Evolutionary conservation across 139 green algal genomes (phyloP).

Genomic region (Chlamydomonas sp.): DNA sequence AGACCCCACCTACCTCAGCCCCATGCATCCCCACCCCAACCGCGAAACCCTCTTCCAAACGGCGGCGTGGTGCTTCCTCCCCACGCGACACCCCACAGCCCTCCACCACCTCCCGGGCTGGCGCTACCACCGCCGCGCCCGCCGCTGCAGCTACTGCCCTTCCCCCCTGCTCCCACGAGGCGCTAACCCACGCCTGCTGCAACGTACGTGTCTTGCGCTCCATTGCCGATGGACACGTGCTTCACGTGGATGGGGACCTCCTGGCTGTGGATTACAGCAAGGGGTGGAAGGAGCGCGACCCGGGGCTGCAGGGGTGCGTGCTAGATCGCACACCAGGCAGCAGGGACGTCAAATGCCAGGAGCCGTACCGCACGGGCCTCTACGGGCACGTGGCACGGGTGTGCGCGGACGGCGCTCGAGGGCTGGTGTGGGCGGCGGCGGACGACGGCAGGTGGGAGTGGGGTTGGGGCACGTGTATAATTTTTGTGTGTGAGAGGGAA

Average conservation of each 20-base stretch:
- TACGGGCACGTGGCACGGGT: background rate
- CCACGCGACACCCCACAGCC: too few relatives aligned
- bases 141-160: background rate
- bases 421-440: background rate
- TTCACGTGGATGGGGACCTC: background rate
- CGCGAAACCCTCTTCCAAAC: too few relatives aligned
- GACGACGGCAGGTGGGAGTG: constrained; percentile 2
- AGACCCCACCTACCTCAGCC: too few relatives aligned
- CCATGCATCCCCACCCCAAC: too few relatives aligned
- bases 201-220: background rate
- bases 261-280: background rate
- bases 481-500: too few relatives aligned
- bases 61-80: too few relatives aligned
- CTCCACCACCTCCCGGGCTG: background rate
- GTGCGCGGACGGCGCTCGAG: background rate
- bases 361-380: too few relatives aligned
- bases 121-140: too few relatives aligned
- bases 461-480: too few relatives aligned
- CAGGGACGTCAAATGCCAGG: too few relatives aligned
- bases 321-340: background rate
- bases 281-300: background rate
- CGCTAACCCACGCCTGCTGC: background rate
- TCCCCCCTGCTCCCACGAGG: too few relatives aligned
- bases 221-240: background rate
- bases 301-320: background rate